Evolutionary conservation across 768 basidiomycete genomes (phyloP).

Genomic region (Suillus americanus): DNA sequence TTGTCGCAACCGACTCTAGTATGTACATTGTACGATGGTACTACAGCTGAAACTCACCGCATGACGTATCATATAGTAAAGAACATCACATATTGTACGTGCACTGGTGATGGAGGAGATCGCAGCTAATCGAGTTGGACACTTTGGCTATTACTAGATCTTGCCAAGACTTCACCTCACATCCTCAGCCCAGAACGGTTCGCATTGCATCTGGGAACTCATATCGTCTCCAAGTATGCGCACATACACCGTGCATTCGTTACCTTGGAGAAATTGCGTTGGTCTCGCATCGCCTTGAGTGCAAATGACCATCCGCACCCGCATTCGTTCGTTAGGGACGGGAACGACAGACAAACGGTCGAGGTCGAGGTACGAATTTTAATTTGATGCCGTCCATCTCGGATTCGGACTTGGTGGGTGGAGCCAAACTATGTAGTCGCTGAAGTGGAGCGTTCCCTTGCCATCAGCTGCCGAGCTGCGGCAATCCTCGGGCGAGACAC

Average conservation of each 20-base stretch:
- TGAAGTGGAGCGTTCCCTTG: conserved; percentile 9
- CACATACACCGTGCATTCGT: conserved; percentile 73
- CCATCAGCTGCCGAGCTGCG: conserved; percentile 7
- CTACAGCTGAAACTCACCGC: not conserved
- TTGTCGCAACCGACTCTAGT: conserved; percentile 94
- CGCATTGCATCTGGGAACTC: conserved; percentile 81
- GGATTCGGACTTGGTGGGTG: not conserved
- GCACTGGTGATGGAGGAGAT: not conserved
- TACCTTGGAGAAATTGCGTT: conserved; percentile 77
- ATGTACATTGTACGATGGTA: conserved; percentile 25
- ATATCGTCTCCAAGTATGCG: conserved; percentile 77
- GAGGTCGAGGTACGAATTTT: conserved; percentile 49
- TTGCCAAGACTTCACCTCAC: conserved; percentile 89
- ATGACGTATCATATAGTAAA: conserved; percentile 45
- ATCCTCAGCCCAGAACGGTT: conserved; percentile 83
- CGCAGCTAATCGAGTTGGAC: not conserved
- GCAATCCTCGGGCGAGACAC: not conserved
- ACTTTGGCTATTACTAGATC: conserved; percentile 41
- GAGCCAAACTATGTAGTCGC: not conserved
- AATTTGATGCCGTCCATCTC: not conserved
- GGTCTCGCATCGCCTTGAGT: conserved; percentile 71
- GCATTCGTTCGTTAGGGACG: conserved; percentile 86
- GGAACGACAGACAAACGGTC: conserved; percentile 81
- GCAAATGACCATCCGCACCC: conserved; percentile 50
- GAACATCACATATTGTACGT: conserved; percentile 64